Conservation (phyloP, 371 early-diverging fungal genomes). For the Chytridium lagenaria region DNA sequence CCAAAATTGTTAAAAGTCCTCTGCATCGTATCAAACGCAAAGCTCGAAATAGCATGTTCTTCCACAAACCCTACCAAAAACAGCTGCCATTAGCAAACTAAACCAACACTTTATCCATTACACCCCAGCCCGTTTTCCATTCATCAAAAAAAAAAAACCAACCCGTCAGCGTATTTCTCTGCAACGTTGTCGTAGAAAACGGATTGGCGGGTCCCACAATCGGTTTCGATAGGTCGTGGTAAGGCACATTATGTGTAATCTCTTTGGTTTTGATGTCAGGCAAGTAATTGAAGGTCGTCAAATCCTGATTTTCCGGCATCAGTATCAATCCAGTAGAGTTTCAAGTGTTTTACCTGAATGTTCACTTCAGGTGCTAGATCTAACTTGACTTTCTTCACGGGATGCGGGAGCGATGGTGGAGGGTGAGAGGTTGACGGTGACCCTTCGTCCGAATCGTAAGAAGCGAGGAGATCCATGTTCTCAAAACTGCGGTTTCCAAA, state of each 20-base stretch:
- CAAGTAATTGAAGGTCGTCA: conserved; percentile 34
- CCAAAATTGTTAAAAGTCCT: conserved; percentile 82
- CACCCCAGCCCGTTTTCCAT: too few relatives aligned
- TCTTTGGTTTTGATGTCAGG: conserved; percentile 59
- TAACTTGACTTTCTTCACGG: conserved; percentile 45
- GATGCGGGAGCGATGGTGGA: not conserved
- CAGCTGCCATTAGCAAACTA: too few relatives aligned
- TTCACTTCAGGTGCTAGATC: conserved; percentile 80
- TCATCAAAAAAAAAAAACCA: not conserved
- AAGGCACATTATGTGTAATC: conserved; percentile 78
- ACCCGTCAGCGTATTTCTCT: conserved; percentile 67
- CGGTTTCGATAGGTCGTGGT: conserved; percentile 72
- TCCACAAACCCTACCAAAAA: conserved; percentile 76
- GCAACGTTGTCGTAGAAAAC: conserved; percentile 53
- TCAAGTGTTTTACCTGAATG: conserved; percentile 68
- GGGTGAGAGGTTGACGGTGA: not conserved
- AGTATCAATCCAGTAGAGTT: conserved; percentile 13
- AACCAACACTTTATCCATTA: conserved; percentile 5
- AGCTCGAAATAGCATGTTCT: conserved; percentile 75
- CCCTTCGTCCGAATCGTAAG: conserved; percentile 30
- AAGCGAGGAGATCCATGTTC: conserved; percentile 13
- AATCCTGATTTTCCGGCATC: conserved; percentile 20
- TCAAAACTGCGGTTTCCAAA: not conserved
- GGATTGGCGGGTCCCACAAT: conserved; percentile 82
- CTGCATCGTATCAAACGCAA: conserved; percentile 78